A percentile compares a stretch with the other conserved stretches of the same genome.
phyloP scores from a whole-genome alignment of 2,329 filamentous ascomycete genomes.

The Hypoxylon rubiginosum region DNA sequence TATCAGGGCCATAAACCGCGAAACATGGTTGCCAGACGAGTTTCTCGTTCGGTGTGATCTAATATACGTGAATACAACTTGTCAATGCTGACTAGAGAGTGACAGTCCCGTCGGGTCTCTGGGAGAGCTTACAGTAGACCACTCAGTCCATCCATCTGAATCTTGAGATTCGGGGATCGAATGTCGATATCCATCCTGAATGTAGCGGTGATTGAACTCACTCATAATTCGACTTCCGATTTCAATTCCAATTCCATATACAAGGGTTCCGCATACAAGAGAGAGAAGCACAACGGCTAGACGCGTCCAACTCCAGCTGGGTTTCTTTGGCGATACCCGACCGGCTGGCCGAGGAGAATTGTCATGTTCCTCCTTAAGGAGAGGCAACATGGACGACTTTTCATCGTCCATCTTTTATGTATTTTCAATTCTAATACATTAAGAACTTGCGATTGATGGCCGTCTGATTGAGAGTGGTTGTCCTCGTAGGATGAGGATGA shows the following conservation, averaged over 20 bases:
- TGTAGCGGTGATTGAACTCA: conserved; percentile 12
- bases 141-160: conserved; percentile 33
- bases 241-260: conserved; percentile 30
- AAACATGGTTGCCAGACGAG: conserved; percentile 61
- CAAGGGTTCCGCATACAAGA: no score
- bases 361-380: conserved; percentile 24
- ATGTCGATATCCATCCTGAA: conserved; percentile 13
- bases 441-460: background rate
- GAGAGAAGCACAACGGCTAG: no score
- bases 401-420: conserved; percentile 4
- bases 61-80: background rate
- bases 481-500: background rate
- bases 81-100: conserved; percentile 24
- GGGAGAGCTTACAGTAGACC: conserved; percentile 39
- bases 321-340: conserved; percentile 7
- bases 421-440: conserved; percentile 18
- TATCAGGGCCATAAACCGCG: conserved; percentile 42
- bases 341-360: conserved; percentile 1
- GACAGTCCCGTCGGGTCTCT: background rate
- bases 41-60: conserved; percentile 61
- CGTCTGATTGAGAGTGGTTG: background rate
- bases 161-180: conserved; percentile 8
- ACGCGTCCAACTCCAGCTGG: conserved; percentile 19
- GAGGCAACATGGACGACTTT: conserved; percentile 18
- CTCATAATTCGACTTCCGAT: conserved; percentile 21